These are phyloP conservation scores for Zymoseptoria crescenta DNA, from an alignment of 2,329 filamentous ascomycete genomes.

Conservation along the genomic window DNA sequence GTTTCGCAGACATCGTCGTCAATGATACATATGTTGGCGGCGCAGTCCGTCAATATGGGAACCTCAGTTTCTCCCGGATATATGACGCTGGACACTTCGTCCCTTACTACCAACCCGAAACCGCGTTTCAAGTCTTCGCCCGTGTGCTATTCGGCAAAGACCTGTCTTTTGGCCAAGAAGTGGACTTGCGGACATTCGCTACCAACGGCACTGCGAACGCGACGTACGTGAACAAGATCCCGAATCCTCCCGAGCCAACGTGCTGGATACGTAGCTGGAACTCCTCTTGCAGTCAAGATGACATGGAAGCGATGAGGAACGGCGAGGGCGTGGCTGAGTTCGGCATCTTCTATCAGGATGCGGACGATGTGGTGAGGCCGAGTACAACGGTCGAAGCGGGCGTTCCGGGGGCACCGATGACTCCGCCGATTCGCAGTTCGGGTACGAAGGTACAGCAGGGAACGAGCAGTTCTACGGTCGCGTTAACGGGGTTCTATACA, in stretches of 20 bases:
- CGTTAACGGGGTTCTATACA: slow-evolving; percentile 32
- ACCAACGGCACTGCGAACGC: slow-evolving; percentile 53
- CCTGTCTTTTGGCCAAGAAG: slow-evolving; percentile 30
- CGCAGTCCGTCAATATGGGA: slow-evolving; percentile 29
- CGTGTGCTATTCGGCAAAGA: slow-evolving; percentile 30
- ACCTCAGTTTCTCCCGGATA: slow-evolving; percentile 24
- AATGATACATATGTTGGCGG: slow-evolving; percentile 33
- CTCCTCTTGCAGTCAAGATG: slow-evolving; percentile 47
- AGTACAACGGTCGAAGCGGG: slow-evolving; percentile 26
- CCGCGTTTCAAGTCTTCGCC: slow-evolving; percentile 25
- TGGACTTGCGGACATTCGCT: slow-evolving; percentile 43
- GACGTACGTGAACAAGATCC: slow-evolving; percentile 44
- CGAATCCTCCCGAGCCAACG: slow-evolving; percentile 37
- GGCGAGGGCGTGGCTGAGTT: slow-evolving; percentile 52
- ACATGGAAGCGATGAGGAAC: slow-evolving; percentile 41
- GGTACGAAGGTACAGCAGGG: slow-evolving; percentile 1
- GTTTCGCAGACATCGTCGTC: slow-evolving; percentile 18
- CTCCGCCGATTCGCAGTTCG: slow-evolving; percentile 8
- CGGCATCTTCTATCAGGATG: slow-evolving; percentile 46
- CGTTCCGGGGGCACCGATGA: slow-evolving; percentile 27
- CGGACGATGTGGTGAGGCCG: slow-evolving; percentile 32
- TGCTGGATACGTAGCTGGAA: slow-evolving; percentile 53
- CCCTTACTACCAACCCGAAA: slow-evolving; percentile 34
- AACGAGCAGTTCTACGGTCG: slow-evolving; percentile 8
- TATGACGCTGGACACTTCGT: slow-evolving; percentile 37